Evolutionary conservation across 73 alveolate species (phyloP), one percentile per base, ranked within the genome.

Genomic region (Paramecium sonneborni): DNA sequence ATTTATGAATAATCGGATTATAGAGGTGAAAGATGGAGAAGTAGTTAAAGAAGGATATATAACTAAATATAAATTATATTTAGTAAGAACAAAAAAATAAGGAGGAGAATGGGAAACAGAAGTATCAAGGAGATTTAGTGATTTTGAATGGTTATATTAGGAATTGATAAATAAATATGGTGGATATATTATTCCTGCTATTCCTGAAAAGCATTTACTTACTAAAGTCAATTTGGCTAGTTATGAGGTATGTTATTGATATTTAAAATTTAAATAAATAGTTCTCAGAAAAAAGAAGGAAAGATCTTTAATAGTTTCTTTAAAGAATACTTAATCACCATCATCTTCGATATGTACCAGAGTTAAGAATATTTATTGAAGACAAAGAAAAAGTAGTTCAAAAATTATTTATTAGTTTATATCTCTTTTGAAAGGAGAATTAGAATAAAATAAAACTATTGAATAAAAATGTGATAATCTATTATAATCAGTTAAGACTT

Each of bases 91-190:
- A 14, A 88, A 70, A 44, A 70, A 88, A 30, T 9, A 26, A 70
- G 56, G 74, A 32, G 57, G 85, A 6, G 94, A 72, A 12, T 88
- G 79, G 79, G 94, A 88, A 32, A 69, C 94, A 3, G 94, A 88
- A 88, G 94, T 88, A 2, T 88, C 70, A 20, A 68, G 94, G 14
- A 88, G 94, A 70, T 88, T 88, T 72, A 88, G 94, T 70, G 94
- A 88, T 88, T 88, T 88, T 55, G 94, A 88, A 88, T 88, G 94
- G 94, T 67, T 88, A 3, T 88, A 88, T 11, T 26, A 43, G 6
- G 94, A 88, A n/a, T 58, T 88, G 38, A 82, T 88, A 9, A 88
- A 88, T 43, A 88, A 88, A 88, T 88, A 88, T 70, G 94, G 94
- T 20, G 94, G 94, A 38, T 88, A 69, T 34, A 76, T 88, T 4